Base-by-base conservation (phyloP, 495 filamentous ascomycete genomes). In the Lasiosphaeria hispida region DNA sequence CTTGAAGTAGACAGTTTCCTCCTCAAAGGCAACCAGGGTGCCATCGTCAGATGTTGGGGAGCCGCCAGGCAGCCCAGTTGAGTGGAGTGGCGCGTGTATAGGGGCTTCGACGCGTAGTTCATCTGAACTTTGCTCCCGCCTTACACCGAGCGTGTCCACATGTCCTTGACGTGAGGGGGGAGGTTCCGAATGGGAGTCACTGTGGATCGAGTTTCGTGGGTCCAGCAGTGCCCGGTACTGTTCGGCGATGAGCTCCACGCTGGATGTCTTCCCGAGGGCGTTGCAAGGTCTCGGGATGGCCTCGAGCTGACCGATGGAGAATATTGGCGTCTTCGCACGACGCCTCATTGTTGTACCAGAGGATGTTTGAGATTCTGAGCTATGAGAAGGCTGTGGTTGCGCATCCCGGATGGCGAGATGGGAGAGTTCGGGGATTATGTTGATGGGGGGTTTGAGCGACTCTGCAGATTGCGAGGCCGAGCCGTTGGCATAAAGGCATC, bases 261-360 rank as follows among this genome's bases (percentile, higher is more conserved):
- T 75, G 1, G 70, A 68, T 4, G 65, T 64, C 44, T 65, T 67
- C 37, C 60, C 61, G 6, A 57, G 58, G 1, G 64, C 59, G 23
- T 75, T 67, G 43, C 51, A 57, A 4, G 62, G 59, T n/a, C 61
- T 36, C 17, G 67, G 52, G 18, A 57, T 58, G 18, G 48, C 61
- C 48, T 77, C 75, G 4, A 76, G 64, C 56, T 77, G 72, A 19
- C 72, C 70, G 54, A 77, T 72, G 19, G 69, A 68, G 33, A 68
- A 69, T 11, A 77, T 71, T 34, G 77, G 72, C 5, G 72, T 80
- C 55, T 77, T 78, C n/a, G 76, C 74, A 34, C 72, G 72, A 15
- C 73, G 69, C 40, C 67, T 64, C 38, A 65, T 66, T 15, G 53
- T 59, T 10, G 65, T 63, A 2, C 23, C 23, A 30, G 55, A 34